Evolutionary conservation across 257 asterid species (phyloP), one percentile per base, ranked within the genome.

Genomic region (Euphrasia confusa): DNA sequence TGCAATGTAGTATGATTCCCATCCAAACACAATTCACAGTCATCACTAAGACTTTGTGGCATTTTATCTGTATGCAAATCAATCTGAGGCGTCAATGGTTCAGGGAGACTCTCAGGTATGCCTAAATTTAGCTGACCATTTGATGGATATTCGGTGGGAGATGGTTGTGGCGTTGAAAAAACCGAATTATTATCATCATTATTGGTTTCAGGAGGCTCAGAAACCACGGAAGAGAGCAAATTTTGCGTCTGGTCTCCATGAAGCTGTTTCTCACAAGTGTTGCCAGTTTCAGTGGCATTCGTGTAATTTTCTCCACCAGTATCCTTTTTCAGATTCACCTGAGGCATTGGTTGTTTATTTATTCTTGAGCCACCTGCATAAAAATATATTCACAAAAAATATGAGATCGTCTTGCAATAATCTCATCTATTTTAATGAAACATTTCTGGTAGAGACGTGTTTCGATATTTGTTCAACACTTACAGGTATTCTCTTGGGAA

Each of bases 401-500:
- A 45, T 4, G 11, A 45, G 28, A 24, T 72, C 28, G 64, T 42
- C 10, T 18, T 50, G 56, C 66, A 48, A 47, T 40, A n/a, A 44
- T 21, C 12, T 50, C 52, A 42, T 39, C 65, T 2, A 7, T 14
- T 32, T 7, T 11, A 27, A 55, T 27, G 60, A 54, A 21, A 9
- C 15, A 21, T 27, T 10, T 24, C 24, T 54, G 8, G 7, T 3
- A 9, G 39, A 27, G 39, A 27, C 5, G 15, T n/a, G 50, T 58
- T 33, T 11, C 9, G 52, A 18, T 37, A 48, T 61, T 21, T 32
- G n/a, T 35, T 17, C 42, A 69, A 74, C 21, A 78, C 72, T 69
- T 69, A 78, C 79, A 54, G 1, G 80, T 33, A 72, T 65, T 74
- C 37, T 66, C 33, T 35, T 77, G 79, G 14, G 86, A 84, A 66